Evolutionary conservation across 805 yeast species (phyloP).

Genomic region (Candida glaebosa): DNA sequence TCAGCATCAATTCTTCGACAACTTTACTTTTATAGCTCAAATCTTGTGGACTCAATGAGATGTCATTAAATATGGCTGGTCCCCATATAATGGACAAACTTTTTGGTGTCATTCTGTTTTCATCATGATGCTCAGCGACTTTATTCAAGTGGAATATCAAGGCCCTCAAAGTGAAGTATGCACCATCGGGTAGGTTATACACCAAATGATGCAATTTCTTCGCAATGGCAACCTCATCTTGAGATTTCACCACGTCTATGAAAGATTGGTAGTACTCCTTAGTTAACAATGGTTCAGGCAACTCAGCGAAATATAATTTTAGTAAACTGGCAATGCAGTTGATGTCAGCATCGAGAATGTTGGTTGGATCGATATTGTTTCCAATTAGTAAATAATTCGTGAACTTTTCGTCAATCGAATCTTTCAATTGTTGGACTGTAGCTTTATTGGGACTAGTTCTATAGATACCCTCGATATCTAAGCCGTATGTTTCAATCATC

Average conservation of each 20-base stretch:
- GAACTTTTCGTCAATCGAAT: slow-evolving; percentile 72
- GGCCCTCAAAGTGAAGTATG: slow-evolving; percentile 86
- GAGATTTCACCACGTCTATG: slow-evolving; percentile 60
- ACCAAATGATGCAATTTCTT: slow-evolving; percentile 85
- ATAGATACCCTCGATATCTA: slow-evolving; percentile 85
- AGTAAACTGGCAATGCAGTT: slow-evolving; percentile 84
- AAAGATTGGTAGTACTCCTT: slow-evolving; percentile 57
- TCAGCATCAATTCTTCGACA: slow-evolving; percentile 77
- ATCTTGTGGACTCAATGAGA: slow-evolving; percentile 63
- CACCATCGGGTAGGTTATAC: slow-evolving; percentile 89
- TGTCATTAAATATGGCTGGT: slow-evolving; percentile 73
- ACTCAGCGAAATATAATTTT: slow-evolving; percentile 75
- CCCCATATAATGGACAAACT: slow-evolving; percentile 94
- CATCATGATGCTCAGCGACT: slow-evolving; percentile 57
- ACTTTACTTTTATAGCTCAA: slow-evolving; percentile 73
- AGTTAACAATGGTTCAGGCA: slow-evolving; percentile 86
- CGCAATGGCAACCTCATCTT: slow-evolving; percentile 44
- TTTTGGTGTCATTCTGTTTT: slow-evolving; percentile 78
- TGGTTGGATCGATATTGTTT: slow-evolving; percentile 35
- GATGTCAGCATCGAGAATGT: slow-evolving; percentile 72
- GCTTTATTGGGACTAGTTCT: slow-evolving; percentile 77
- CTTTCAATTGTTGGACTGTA: slow-evolving; percentile 69
- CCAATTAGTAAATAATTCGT: slow-evolving; percentile 50
- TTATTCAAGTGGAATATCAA: slow-evolving; percentile 81
- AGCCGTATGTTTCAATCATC: slow-evolving; percentile 80